A percentile compares a stretch with the other conserved stretches of the same genome.
Conservation (phyloP, 257 asterid genomes). For the Solanum appendiculatum region DNA sequence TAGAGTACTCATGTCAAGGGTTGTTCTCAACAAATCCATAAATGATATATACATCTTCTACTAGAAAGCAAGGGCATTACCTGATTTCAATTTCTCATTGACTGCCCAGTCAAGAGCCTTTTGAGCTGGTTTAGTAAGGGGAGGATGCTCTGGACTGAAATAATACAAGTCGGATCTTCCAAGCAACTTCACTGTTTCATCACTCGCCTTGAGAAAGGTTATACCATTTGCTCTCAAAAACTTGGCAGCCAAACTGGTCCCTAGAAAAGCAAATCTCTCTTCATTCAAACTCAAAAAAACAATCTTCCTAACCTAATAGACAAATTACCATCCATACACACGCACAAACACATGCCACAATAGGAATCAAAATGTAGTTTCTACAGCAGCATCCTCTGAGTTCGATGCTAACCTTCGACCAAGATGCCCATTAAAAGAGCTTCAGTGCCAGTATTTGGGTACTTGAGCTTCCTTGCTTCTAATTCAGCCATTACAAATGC, state of each 20-base stretch:
- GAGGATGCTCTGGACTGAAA: conserved; percentile 82
- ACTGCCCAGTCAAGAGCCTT: conserved; percentile 87
- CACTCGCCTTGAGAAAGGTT: conserved; percentile 62
- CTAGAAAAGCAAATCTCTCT: conserved; percentile 27
- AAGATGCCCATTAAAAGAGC: conserved; percentile 86
- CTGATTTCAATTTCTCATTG: conserved; percentile 80
- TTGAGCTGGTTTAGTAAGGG: conserved; percentile 82
- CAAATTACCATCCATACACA: background rate
- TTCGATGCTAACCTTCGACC: conserved; percentile 63
- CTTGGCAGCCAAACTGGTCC: conserved; percentile 84
- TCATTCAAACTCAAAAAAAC: background rate
- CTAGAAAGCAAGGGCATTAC: conserved; percentile 16
- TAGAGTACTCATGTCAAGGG: background rate
- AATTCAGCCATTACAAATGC: conserved; percentile 75
- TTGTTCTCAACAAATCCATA: background rate
- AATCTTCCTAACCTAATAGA: background rate
- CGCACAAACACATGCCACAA: background rate
- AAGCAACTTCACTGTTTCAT: conserved; percentile 48
- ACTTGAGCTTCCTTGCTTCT: conserved; percentile 88
- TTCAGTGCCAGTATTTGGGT: conserved; percentile 86
- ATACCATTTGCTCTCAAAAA: conserved; percentile 73
- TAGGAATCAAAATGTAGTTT: background rate
- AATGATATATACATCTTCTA: background rate
- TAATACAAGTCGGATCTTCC: conserved; percentile 66
- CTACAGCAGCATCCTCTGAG: background rate